Conservation (phyloP, 2,329 filamentous ascomycete genomes). For the Phialophora tarda region DNA sequence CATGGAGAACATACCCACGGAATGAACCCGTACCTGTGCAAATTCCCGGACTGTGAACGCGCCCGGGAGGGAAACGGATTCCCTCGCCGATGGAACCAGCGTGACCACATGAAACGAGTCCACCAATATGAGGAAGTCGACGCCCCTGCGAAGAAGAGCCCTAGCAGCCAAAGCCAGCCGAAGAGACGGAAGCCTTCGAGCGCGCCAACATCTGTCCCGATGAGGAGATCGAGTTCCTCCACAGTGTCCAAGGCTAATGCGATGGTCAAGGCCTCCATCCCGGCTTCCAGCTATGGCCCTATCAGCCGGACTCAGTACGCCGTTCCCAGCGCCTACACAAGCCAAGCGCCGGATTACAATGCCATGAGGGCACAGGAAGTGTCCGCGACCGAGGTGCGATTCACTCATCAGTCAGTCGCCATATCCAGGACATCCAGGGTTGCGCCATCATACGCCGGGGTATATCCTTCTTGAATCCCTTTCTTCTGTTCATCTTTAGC, state of each 20-base stretch:
- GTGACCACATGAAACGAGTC: constrained; percentile 96
- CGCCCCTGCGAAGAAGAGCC: constrained; percentile 36
- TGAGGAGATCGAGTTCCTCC: constrained; percentile 39
- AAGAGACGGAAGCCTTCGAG: constrained; percentile 31
- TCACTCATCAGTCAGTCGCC: constrained; percentile 16
- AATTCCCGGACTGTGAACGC: constrained; percentile 85
- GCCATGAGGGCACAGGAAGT: constrained; percentile 30
- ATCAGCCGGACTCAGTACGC: constrained; percentile 28
- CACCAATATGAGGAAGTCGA: constrained; percentile 63
- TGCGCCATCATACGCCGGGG: constrained; percentile 21
- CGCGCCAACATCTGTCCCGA: constrained; percentile 34
- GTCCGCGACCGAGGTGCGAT: constrained; percentile 31
- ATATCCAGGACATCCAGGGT: constrained; percentile 24
- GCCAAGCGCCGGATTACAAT: constrained; percentile 26
- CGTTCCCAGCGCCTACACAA: constrained; percentile 25
- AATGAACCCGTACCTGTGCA: constrained; percentile 88
- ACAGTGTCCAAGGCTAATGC: constrained; percentile 31
- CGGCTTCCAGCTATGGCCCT: constrained; percentile 21
- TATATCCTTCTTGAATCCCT: constrained; percentile 26
- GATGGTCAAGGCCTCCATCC: constrained; percentile 28
- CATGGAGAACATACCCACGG: constrained; percentile 96
- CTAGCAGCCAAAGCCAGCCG: constrained; percentile 28
- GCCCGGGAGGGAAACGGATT: constrained; percentile 84
- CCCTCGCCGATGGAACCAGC: constrained; percentile 91
- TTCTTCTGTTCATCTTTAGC: constrained; percentile 20